A percentile compares a stretch with the other conserved stretches of the same genome.
Evolutionary conservation across 108 stramenopile species (phyloP).

Genomic region (Pseudonitzschia pungens): DNA sequence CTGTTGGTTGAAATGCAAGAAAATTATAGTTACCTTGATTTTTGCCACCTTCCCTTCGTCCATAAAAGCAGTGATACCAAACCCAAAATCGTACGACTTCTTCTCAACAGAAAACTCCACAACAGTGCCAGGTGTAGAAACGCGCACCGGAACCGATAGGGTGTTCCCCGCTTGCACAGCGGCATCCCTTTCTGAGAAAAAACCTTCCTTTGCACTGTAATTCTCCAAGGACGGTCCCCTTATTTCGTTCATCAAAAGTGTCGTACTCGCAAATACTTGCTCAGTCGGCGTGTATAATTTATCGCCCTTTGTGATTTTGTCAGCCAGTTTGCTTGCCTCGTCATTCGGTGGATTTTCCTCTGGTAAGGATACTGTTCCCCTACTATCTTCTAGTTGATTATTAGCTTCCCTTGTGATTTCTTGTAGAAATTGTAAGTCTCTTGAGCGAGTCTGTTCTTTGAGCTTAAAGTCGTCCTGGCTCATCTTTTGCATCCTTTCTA

Average conservation of each 20-base stretch:
- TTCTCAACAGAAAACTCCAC: conserved; percentile 11
- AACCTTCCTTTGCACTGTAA: conserved; percentile 1
- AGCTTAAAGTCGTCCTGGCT: background rate
- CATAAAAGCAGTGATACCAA: conserved; percentile 10
- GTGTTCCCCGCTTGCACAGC: conserved; percentile 3
- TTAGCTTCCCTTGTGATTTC: background rate
- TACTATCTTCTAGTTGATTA: background rate
- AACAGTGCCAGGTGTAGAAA: conserved; percentile 12
- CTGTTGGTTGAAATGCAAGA: background rate
- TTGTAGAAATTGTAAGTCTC: background rate
- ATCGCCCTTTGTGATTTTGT: conserved; percentile 12
- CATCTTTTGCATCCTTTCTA: background rate
- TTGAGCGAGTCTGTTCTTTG: background rate
- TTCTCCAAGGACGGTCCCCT: background rate
- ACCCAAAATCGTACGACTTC: conserved; percentile 13
- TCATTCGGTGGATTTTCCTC: background rate
- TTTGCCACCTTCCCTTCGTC: conserved; percentile 10
- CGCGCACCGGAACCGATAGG: conserved; percentile 1
- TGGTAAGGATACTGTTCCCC: background rate
- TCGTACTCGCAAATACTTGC: background rate
- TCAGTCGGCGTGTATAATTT: background rate
- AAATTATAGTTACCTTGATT: conserved; percentile 8
- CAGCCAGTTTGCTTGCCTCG: background rate
- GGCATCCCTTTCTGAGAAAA: background rate
- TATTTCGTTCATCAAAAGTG: conserved; percentile 9